Conservation (phyloP, 345 rosid genomes). For the Excoecaria agallocha region DNA sequence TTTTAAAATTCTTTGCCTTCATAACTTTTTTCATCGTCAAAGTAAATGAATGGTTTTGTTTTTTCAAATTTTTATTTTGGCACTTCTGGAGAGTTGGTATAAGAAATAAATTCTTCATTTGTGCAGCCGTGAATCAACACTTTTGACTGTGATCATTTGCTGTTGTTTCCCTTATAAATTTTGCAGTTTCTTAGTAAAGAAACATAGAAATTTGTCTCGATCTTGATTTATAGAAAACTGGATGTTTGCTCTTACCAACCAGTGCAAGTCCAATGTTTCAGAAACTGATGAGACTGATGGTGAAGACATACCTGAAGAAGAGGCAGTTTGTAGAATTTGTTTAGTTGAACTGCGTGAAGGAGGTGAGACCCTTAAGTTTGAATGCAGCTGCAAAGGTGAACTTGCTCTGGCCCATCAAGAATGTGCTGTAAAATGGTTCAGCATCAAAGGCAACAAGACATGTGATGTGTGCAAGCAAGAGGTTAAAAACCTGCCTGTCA, state of each 20-base stretch:
- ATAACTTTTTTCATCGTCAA: background rate
- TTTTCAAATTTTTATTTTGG: background rate
- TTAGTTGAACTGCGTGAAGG: constrained; percentile 85
- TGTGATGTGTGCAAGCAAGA: constrained; percentile 93
- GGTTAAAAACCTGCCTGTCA: constrained; percentile 82
- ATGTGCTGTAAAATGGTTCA: constrained; percentile 94
- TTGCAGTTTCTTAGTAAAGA: background rate
- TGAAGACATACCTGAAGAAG: constrained; percentile 90
- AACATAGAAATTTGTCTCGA: background rate
- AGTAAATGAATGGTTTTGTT: background rate
- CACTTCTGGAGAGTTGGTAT: too few species aligned
- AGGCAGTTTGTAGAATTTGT: constrained; percentile 95
- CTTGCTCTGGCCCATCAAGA: constrained; percentile 92
- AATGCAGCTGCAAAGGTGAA: constrained; percentile 98
- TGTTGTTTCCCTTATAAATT: background rate
- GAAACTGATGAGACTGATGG: constrained; percentile 60
- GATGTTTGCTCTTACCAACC: constrained; percentile 1
- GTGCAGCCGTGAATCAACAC: background rate
- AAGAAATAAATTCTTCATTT: background rate
- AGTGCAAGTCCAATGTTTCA: constrained; percentile 27
- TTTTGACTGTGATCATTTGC: background rate
- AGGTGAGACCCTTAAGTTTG: constrained; percentile 95
- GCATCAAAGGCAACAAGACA: constrained; percentile 84
- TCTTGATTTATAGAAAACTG: background rate
- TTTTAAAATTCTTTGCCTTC: background rate